Conservation (phyloP, 192 early-diverging fungal species). For the Backusella liffmaniae region DNA sequence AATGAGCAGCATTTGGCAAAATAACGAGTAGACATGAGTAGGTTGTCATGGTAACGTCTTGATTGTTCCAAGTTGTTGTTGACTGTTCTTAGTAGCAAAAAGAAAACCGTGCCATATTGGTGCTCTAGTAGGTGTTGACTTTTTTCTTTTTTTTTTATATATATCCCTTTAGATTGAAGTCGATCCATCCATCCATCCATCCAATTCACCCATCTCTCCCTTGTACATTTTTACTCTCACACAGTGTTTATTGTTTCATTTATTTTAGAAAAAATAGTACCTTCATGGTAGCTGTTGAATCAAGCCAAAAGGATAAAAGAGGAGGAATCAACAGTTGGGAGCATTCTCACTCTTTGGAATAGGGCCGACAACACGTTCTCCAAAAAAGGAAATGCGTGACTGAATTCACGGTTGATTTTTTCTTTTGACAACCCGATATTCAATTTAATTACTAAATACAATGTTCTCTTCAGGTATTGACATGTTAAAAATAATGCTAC, state of each 20-base stretch:
- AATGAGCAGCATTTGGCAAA: neutral
- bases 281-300: conserved; percentile 26
- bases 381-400: conserved; percentile 2
- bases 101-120: neutral
- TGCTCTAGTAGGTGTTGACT: neutral
- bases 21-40: neutral
- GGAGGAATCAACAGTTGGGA: conserved; percentile 12
- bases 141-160: neutral
- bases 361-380: neutral
- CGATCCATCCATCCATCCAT: conserved; percentile 12
- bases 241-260: neutral
- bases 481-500: too few species aligned
- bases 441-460: too few species aligned
- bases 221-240: neutral
- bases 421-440: neutral
- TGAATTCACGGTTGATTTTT: neutral
- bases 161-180: neutral
- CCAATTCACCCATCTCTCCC: conserved; percentile 25
- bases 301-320: conserved; percentile 24
- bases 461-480: too few species aligned
- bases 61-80: neutral
- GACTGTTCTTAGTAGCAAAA: neutral
- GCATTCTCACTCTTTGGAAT: neutral
- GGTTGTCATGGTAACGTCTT: neutral
- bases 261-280: neutral